These are phyloP conservation scores for Candida awuae DNA, from an alignment of 805 yeast species.

Conservation along the genomic window DNA sequence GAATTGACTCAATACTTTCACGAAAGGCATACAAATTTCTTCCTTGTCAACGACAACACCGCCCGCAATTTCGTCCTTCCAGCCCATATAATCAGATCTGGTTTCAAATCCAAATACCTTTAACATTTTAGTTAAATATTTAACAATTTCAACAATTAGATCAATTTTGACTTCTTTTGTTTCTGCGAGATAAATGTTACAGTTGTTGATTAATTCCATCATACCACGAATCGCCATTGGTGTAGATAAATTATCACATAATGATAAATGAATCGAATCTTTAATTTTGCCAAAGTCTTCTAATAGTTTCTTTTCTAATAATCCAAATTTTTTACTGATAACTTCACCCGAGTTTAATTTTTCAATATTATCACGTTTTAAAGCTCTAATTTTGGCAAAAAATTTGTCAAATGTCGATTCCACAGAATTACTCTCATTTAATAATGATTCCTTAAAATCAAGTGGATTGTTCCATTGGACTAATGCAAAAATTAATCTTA, in stretches of 20 bases:
- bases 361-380: conserved; percentile 57
- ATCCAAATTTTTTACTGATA: conserved; percentile 55
- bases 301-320: conserved; percentile 45
- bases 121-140: conserved; percentile 65
- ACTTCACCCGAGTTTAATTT: conserved; percentile 38
- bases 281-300: conserved; percentile 41
- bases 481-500: conserved; percentile 83
- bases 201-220: conserved; percentile 57
- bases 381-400: conserved; percentile 81
- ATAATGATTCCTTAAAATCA: conserved; percentile 80
- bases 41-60: conserved; percentile 35
- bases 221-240: conserved; percentile 64
- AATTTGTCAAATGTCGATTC: conserved; percentile 75
- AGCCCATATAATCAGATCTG: conserved; percentile 68
- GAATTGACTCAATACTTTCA: conserved; percentile 67
- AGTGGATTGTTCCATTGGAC: conserved; percentile 89
- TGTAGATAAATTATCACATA: conserved; percentile 83
- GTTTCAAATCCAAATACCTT: conserved; percentile 68
- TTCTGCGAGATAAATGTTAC: conserved; percentile 66
- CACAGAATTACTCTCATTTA: conserved; percentile 65
- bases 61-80: conserved; percentile 39
- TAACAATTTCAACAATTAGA: conserved; percentile 53
- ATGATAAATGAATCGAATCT: conserved; percentile 58
- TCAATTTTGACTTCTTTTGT: conserved; percentile 51
- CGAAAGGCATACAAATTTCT: conserved; percentile 70